These are phyloP conservation scores for Scheffersomyces titani DNA, from an alignment of 1,139 yeast genomes.

Conservation along the genomic window DNA sequence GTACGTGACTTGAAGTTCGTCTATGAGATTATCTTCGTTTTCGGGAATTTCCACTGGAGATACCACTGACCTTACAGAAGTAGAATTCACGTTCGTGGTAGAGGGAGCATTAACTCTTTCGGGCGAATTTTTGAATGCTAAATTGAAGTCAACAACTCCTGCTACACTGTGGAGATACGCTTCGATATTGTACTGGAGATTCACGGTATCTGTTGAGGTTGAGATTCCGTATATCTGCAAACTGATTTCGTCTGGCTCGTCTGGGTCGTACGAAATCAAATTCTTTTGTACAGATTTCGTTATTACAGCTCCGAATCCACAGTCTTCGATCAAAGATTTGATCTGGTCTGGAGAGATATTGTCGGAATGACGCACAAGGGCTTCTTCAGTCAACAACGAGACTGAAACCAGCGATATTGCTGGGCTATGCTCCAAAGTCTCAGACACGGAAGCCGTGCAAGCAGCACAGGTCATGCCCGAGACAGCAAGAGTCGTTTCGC, in stretches of 20 bases:
- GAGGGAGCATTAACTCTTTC: constrained; percentile 8
- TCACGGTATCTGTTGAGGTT: constrained; percentile 25
- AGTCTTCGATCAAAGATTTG: constrained; percentile 30
- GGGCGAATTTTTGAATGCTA: constrained; percentile 16
- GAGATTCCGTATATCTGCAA: constrained; percentile 38
- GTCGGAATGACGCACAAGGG: constrained; percentile 25
- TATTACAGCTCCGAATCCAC: constrained; percentile 39
- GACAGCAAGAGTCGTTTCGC: constrained; percentile 14
- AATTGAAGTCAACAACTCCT: constrained; percentile 27
- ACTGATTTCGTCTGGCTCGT: constrained; percentile 27
- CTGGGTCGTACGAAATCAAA: constrained; percentile 4
- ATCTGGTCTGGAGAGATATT: constrained; percentile 14
- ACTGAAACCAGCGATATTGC: constrained; percentile 36
- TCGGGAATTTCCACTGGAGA: constrained; percentile 10
- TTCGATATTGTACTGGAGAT: constrained; percentile 41
- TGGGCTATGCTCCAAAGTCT: constrained; percentile 21
- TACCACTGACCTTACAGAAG: constrained; percentile 13
- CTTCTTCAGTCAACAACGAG: constrained; percentile 39
- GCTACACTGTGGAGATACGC: constrained; percentile 35
- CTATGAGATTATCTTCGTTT: constrained; percentile 17
- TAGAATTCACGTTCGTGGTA: constrained; percentile 15
- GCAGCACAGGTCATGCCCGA: constrained; percentile 46
- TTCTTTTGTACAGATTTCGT: background rate
- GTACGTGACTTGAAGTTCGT: constrained; percentile 47
- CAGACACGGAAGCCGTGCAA: constrained; percentile 41